Evolutionary conservation across 2,329 filamentous ascomycete species (phyloP), one percentile per base, ranked within the genome.

Genomic region (Neofusicoccum kwambonambiense): DNA sequence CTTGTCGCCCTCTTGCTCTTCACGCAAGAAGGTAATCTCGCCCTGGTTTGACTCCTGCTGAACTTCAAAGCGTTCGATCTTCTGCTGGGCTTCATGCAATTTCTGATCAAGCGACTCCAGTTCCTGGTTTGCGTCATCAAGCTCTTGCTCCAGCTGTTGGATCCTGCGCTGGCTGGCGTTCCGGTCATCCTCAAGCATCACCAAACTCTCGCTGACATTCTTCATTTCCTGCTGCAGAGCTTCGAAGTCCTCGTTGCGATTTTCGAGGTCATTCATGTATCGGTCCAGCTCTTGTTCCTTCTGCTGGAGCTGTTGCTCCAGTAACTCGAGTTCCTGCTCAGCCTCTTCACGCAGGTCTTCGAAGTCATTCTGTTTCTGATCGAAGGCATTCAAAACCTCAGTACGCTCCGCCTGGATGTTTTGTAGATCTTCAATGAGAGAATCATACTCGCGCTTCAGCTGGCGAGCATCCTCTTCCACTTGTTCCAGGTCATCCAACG

Each of bases 1-100:
- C 84, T 99, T 99, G 81, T 99, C 95, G 17, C 87, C 87, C 78
- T 99, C 95, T 77, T 99, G 95, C 80, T 99, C 95, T 75, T 99
- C 95, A 1, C 95, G 89, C 58, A 99, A 78, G 84, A 99, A 99
- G 1, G 91, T 89, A 77, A 98, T 96, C 77, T 99, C 95, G 66
- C 90, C 90, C 71, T 97, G 94, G 64, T 90, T 90, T 4, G 92
- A 96, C 78, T 99, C 95, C 69, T 94, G 90, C 74, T 98, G 93
- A 37, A 99, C 92, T 3, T 90, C 89, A 2, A 98, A 84, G 62
- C 93, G 87, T 72, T 96, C 90, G 54, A 90, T 89, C 82, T 98
- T 98, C 70, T 90, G 88, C 73, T 94, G 94, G 6, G 92, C 83
- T 74, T 98, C 94, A 45, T 89, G 85, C 15, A 97, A 86, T 74